Evolutionary conservation across 2,329 filamentous ascomycete species (phyloP).

Genomic region (Albifimbria verrucaria): DNA sequence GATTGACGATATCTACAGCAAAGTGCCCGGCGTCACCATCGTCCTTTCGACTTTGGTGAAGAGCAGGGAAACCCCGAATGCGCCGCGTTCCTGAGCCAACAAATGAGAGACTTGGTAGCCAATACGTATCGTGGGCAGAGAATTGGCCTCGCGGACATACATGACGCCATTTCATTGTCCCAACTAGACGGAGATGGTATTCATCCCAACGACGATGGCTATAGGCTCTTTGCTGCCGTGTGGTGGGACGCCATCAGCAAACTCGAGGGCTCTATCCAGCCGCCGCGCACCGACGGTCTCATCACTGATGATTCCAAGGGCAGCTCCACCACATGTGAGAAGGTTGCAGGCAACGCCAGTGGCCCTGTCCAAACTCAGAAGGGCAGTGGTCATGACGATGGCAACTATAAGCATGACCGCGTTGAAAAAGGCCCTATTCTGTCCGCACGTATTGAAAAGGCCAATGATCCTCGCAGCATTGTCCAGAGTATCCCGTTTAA

Average conservation of each 20-base stretch:
- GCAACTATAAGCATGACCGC: constrained; percentile 10
- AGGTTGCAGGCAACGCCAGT: constrained; percentile 7
- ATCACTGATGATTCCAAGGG: not conserved
- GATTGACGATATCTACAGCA: not conserved
- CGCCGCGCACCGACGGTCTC: not conserved
- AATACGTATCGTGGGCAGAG: constrained; percentile 2
- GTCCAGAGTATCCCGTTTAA: constrained; percentile 2
- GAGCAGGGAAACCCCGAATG: constrained; percentile 13
- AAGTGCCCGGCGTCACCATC: constrained; percentile 1
- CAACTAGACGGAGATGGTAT: constrained; percentile 28
- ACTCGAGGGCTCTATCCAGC: constrained; percentile 2
- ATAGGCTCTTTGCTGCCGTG: constrained; percentile 32
- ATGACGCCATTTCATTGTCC: constrained; percentile 10
- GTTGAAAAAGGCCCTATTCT: not conserved
- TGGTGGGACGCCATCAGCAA: constrained; percentile 25
- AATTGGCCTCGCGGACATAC: constrained; percentile 10
- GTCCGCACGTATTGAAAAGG: constrained; percentile 8
- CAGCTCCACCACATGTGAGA: constrained; percentile 1
- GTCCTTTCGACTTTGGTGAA: constrained; percentile 13
- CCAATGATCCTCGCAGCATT: constrained; percentile 5
- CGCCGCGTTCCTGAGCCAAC: constrained; percentile 26
- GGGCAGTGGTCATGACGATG: constrained; percentile 13
- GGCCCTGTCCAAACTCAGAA: constrained; percentile 7
- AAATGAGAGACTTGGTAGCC: constrained; percentile 21
- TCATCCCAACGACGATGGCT: constrained; percentile 32